Evolutionary conservation across 179 eudicot species (phyloP), one percentile per base, ranked within the genome.

Genomic region (Kewa caespitosa): DNA sequence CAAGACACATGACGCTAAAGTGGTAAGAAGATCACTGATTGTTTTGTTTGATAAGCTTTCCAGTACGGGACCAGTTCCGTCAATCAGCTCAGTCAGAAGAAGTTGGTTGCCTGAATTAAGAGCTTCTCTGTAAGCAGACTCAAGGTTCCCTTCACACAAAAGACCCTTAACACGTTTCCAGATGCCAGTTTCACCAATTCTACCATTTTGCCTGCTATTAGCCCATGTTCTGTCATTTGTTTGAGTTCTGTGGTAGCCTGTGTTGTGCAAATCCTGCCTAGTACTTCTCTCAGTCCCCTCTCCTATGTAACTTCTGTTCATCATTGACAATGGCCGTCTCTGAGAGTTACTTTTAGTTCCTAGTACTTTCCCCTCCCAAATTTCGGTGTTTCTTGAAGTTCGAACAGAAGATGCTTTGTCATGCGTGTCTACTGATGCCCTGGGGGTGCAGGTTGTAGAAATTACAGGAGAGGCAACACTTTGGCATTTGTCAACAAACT

Each of bases 81-180:
- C 84, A 65, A 92, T 81, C 74, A 94, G 91, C 81, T 92, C 92
- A 68, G 89, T 81, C 70, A 94, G 67, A 75, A 92, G 69, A 73
- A 76, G 78, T 63, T 88, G 91, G 43, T 92, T 78, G 62, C 86
- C 87, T 55, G 89, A 88, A 79, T 76, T 70, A 27, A 94, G 82
- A 67, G 94, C 96, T 85, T 94, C 97, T 65, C 59, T 76, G 79
- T 90, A 94, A 76, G 97, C 97, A 71, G 91, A 85, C 39, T 94
- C 92, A 12, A 92, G 70, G 79, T 94, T 90, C 42, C 92, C 92
- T 39, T 84, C 88, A 38, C 76, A 65, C 48, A 90, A 72, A 84
- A 82, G 83, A 31, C 78, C 84, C 78, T 86, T 86, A 3, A 89
- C 84, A 75, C 69, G 59, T 62, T 82, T 84, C 93, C 95, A 87